Base-by-base conservation (phyloP, 257 asterid genomes). In the Nemophila menziesii region DNA sequence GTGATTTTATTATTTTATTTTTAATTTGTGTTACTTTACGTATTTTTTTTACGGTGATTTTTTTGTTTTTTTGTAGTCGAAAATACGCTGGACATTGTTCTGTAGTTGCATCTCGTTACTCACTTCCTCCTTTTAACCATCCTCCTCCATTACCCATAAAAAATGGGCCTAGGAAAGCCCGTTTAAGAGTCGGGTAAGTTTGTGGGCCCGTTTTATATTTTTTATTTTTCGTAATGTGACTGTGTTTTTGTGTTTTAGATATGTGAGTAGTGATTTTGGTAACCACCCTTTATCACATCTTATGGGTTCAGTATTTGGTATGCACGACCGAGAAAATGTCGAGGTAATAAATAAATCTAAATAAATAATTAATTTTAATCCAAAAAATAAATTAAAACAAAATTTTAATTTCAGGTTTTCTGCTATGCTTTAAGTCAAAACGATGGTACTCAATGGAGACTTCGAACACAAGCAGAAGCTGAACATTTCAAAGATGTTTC, bases 181-280 rank as follows among this genome's bases (percentile, higher is more conserved):
- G 94, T 36, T 70, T 90, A 61, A 77, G 82, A 60, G 55, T 90
- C 40, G 99, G 99, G 99, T 90, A 66, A 46, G 92, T 63, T 44
- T 26, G 16, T 48, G 16, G 41, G 56, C 16, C 16, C 22, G 9
- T 40, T 24, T 39, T 14, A 16, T 55, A 40, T 18, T 15, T 5
- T 11, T 18, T 41, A 12, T 18, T 27, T 14, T 29, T 22, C 19
- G 43, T 13, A 55, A 39, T 3, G 4, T 29, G 36, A 29, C 12
- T 13, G 16, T 39, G 12, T 15, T 17, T 5, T 3, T 15, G 19
- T 42, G 10, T 57, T 55, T 43, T 80, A 90, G 98, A 46, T 90
- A 85, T 39, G 98, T 90, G 61, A 90, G 98, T 74, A 90, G 99
- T 58, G 99, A 90, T 72, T 90, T 90, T 15, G 99, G 99, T 43